These are phyloP conservation scores for Mortierella claussenii DNA, from an alignment of 192 early-diverging fungal species.

Conservation along the genomic window DNA sequence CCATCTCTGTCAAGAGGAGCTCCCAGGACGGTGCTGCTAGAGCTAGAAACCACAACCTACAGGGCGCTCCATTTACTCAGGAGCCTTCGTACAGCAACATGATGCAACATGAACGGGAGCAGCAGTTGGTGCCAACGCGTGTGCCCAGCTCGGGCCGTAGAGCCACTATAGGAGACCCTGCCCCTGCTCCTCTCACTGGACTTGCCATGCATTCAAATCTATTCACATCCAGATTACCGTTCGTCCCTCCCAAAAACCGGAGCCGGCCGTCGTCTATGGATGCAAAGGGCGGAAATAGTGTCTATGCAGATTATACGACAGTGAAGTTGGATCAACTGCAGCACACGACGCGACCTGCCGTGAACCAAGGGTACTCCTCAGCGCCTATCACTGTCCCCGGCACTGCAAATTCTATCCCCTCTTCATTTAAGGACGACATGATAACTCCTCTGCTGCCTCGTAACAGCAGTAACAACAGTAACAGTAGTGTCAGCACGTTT, in stretches of 20 bases:
- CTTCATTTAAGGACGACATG: background rate
- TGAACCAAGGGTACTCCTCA: background rate
- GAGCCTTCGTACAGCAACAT: too few relatives aligned
- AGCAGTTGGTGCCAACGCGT: background rate
- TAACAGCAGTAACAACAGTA: too few relatives aligned
- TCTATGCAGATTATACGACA: constrained; percentile 1
- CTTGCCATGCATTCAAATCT: background rate
- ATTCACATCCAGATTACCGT: background rate
- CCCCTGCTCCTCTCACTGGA: background rate
- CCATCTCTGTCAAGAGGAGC: background rate
- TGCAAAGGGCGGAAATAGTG: background rate
- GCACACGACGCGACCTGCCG: background rate
- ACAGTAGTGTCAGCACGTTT: constrained; percentile 12
- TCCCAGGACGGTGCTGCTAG: constrained; percentile 3
- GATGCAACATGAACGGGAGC: background rate
- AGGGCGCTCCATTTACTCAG: background rate
- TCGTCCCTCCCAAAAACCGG: constrained; percentile 32
- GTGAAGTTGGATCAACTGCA: constrained; percentile 14
- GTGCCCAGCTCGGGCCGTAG: too few relatives aligned
- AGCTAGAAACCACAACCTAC: background rate
- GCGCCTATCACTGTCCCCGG: background rate
- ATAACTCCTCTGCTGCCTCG: background rate
- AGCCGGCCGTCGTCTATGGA: constrained; percentile 15
- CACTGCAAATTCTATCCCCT: too few relatives aligned
- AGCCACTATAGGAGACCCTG: background rate